Percentiles rank a stretch among this genome's conserved stretches.
phyloP scores from a whole-genome alignment of 2,329 filamentous ascomycete genomes.

The Penicillium sclerotigenum region DNA sequence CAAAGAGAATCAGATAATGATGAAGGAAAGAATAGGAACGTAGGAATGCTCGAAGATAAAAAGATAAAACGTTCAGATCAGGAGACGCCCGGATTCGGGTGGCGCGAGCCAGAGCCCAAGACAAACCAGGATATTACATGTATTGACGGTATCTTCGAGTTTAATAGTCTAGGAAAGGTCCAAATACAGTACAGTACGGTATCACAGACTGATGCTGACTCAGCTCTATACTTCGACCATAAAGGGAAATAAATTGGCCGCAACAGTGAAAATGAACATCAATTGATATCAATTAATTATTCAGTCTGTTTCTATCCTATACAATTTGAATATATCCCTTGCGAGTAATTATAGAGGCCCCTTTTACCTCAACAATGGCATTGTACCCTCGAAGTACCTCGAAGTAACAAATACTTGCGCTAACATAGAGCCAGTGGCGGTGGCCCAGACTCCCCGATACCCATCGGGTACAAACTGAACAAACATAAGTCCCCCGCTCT shows the following conservation, averaged over 20 bases:
- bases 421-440: background rate
- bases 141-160: background rate
- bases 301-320: fast-evolving
- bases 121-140: background rate
- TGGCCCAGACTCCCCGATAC: slow-evolving; percentile 4
- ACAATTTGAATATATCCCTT: background rate
- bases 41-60: slow-evolving; percentile 1
- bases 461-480: slow-evolving; percentile 13
- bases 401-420: background rate
- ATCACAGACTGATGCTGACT: background rate
- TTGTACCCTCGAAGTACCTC: background rate
- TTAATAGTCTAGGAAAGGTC: fast-evolving
- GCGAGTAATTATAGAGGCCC: too few species aligned
- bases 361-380: too few species aligned
- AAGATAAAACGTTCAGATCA: slow-evolving; percentile 11
- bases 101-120: slow-evolving; percentile 7
- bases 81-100: slow-evolving; percentile 11
- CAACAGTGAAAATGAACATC: background rate
- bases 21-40: slow-evolving; percentile 1
- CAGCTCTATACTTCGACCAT: background rate
- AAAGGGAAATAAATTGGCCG: slow-evolving; percentile 9
- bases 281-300: background rate
- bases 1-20: background rate
- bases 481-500: background rate
- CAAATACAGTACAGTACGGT: slow-evolving; percentile 6